Base-by-base conservation (phyloP, 768 basidiomycete species). In the Amanita inopinata region DNA sequence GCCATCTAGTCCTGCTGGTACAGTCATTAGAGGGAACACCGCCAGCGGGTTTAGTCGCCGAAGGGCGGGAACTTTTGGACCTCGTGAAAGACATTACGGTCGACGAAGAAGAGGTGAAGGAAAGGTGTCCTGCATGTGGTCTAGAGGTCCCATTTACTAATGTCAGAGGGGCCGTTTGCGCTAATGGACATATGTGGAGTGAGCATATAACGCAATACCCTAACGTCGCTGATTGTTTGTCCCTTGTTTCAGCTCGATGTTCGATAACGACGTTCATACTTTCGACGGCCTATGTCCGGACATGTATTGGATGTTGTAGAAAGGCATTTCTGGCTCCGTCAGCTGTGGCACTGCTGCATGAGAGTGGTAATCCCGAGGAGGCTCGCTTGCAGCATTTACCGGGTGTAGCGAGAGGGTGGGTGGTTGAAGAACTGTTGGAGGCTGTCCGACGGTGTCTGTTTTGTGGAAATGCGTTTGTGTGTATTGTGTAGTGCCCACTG, bases 101-200 rank as follows among this genome's bases (percentile, higher is more conserved):
- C 39, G 63, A 62, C 22, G 37, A 38, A 19, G 31, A n/a, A 11
- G 19, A 25, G 8, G 19, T 11, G 9, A 67, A 71, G 39, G 87
- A 90, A 61, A 51, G 57, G 12, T 91, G 88, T 50, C 85, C 86
- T 2, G 88, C 86, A 11, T 91, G 88, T 61, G 59, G 69, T 28
- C 68, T 70, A 1, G 65, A 66, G 30, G 67, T 91, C 18, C 75
- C 74, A 2, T 54, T 87, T 40, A 57, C 73, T 38, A 73, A 81
- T 53, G 69, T 79, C 39, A 73, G 68, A 14, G 66, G 54, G 20
- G 86, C 82, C 11, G 63, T 65, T 7, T 91, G 88, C 54, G 55
- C 67, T 3, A 80, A 77, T 48, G 85, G 86, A 7, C 88, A 91
- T 62, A 59, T 59, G 32, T 91, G 88, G 88, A 65, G 86, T 88